These are phyloP conservation scores for Agarophyton chilense DNA, from an alignment of 23 red algal species.

Conservation along the genomic window DNA sequence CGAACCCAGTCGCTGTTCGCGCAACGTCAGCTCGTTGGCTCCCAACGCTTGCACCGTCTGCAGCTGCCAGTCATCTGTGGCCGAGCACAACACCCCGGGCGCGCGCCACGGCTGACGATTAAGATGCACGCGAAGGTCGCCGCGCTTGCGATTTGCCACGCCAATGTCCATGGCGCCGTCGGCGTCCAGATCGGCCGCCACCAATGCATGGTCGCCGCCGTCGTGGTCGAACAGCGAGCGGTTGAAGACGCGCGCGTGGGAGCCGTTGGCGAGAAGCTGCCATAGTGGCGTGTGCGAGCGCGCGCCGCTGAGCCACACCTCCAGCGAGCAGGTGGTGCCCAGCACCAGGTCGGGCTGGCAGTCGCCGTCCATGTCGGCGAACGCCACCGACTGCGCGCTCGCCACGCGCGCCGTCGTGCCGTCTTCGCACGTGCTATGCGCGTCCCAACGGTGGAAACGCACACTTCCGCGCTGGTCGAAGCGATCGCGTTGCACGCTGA, in stretches of 20 bases:
- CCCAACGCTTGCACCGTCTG: slow-evolving; percentile 20
- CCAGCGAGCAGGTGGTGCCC: slow-evolving; percentile 74
- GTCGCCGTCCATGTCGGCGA: slow-evolving; percentile 95
- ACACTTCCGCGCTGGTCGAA: slow-evolving; percentile 16
- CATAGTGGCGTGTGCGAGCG: slow-evolving; percentile 40
- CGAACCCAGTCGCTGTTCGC: slow-evolving; percentile 14
- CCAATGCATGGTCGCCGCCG: slow-evolving; percentile 50
- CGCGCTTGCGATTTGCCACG: slow-evolving; percentile 50
- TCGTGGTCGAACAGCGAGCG: slow-evolving; percentile 55
- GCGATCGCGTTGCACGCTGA: background rate
- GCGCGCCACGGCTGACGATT: slow-evolving; percentile 51
- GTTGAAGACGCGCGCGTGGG: slow-evolving; percentile 51
- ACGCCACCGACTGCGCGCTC: slow-evolving; percentile 48
- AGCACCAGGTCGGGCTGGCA: slow-evolving; percentile 93
- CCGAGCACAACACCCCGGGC: slow-evolving; percentile 45
- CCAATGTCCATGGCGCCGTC: slow-evolving; percentile 85
- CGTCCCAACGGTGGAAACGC: slow-evolving; percentile 29
- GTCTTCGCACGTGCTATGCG: background rate
- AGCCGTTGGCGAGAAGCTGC: slow-evolving; percentile 21
- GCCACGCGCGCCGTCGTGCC: slow-evolving; percentile 12
- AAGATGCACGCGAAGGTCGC: slow-evolving; percentile 52
- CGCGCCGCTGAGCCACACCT: slow-evolving; percentile 74
- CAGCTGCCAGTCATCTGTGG: slow-evolving; percentile 50
- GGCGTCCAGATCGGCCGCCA: slow-evolving; percentile 69
- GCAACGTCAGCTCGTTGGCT: slow-evolving; percentile 10